phyloP scores from a whole-genome alignment of 1,284 basidiomycete species.

The Ceratobasidium sp. region DNA sequence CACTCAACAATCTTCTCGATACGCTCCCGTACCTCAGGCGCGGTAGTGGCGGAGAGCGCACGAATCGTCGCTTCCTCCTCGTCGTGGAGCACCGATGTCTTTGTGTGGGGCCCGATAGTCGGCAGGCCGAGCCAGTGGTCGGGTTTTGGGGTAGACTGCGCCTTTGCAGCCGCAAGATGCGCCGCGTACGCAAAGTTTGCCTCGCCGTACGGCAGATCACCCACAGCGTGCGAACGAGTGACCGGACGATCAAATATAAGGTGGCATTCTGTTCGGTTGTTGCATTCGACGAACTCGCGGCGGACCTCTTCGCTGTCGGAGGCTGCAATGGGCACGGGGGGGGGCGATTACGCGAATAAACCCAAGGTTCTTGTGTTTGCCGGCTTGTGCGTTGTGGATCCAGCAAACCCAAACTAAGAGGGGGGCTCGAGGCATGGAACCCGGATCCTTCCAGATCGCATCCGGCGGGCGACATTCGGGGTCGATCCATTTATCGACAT shows the following conservation, averaged over 20 bases:
- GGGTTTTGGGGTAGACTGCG: neutral
- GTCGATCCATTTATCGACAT: slow-evolving; percentile 1
- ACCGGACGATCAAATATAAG: neutral
- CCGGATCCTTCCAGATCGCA: neutral
- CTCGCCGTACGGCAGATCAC: neutral
- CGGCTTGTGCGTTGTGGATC: neutral
- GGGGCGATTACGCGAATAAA: neutral
- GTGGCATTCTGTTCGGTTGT: neutral
- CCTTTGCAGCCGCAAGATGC: neutral
- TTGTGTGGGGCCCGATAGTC: neutral
- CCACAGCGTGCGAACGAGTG: neutral
- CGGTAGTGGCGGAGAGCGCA: neutral
- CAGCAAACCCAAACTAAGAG: neutral
- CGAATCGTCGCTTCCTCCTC: neutral
- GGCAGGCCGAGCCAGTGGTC: neutral
- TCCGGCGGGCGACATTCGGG: neutral
- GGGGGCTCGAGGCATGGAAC: neutral
- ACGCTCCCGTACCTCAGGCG: neutral
- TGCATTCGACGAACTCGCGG: neutral
- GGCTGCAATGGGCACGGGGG: neutral
- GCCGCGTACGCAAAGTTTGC: neutral
- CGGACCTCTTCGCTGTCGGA: neutral
- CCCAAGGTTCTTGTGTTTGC: neutral
- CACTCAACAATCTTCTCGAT: neutral
- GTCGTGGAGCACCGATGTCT: neutral